Evolutionary conservation across 2,329 filamentous ascomycete species (phyloP).

Genomic region (Plenodomus lindquistii): DNA sequence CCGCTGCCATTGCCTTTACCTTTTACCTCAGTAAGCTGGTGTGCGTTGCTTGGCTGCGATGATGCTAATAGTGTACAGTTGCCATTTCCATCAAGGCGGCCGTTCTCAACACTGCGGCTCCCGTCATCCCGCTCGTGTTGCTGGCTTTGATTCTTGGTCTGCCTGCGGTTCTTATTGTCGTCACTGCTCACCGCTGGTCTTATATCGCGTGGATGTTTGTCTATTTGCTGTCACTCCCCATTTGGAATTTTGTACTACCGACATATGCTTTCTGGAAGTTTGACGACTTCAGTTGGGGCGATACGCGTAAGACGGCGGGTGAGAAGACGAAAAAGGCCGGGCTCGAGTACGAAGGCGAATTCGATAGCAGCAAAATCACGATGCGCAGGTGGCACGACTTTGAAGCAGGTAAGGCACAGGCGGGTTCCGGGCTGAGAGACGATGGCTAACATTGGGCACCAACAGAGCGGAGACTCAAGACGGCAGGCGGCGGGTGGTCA

Average conservation of each 20-base stretch:
- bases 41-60: slow-evolving; percentile 3
- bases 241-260: slow-evolving; percentile 97
- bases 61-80: slow-evolving; percentile 58
- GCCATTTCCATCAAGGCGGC: slow-evolving; percentile 79
- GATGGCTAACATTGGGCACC: slow-evolving; percentile 30
- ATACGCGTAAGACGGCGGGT: slow-evolving; percentile 91
- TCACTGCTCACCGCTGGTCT: slow-evolving; percentile 89
- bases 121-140: slow-evolving; percentile 88
- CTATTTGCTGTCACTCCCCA: slow-evolving; percentile 86
- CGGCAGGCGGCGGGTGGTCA: slow-evolving; percentile 42
- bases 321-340: slow-evolving; percentile 87
- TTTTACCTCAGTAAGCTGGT: slow-evolving; percentile 82
- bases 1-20: slow-evolving; percentile 95
- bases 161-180: slow-evolving; percentile 84
- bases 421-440: slow-evolving; percentile 14
- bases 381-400: slow-evolving; percentile 98
- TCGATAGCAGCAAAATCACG: slow-evolving; percentile 97
- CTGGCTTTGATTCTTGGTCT: slow-evolving; percentile 90
- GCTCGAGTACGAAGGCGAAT: slow-evolving; percentile 89
- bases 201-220: slow-evolving; percentile 98
- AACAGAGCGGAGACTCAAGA: slow-evolving; percentile 50
- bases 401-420: slow-evolving; percentile 65
- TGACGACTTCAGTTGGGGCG: slow-evolving; percentile 99
- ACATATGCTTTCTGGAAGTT: slow-evolving; percentile 99
- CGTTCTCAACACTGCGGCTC: slow-evolving; percentile 60